Evolutionary conservation across 192 early-diverging fungal species (phyloP), one percentile per base, ranked within the genome.

Genomic region (Entomortierella chlamydospora): DNA sequence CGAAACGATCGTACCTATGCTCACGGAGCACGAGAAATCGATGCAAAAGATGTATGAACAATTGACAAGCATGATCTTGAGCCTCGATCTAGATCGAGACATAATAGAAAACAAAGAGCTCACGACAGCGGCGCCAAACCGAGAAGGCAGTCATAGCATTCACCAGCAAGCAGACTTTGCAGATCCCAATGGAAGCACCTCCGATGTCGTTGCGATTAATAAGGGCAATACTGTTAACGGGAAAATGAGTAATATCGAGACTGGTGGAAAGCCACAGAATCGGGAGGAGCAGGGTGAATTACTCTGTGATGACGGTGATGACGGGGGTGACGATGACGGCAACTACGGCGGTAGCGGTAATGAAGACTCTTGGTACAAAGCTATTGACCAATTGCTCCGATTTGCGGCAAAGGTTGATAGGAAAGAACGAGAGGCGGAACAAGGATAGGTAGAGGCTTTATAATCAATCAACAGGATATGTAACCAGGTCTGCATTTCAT

Each of bases 31-130:
- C 22, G 67, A 70, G 12, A 28, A 25, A 29, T 26, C 49, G 26
- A 41, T 79, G 60, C 61, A 70, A 15, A 28, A 4, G 23, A 37
- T 79, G 62, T 79, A 79, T 17, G 68, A 70, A 25, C 17, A 57
- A 1, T 8, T 79, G 57, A 33, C 51, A 5, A 23, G 50, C 0
- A 70, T 65, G 52, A 57, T 79, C 18, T n/a, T 79, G 31, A 20
- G 25, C 2, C 37, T 79, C 34, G 68, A 79, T n/a, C 11, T 79
- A 45, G 51, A 58, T 37, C 18, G 7, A 33, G 54, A 55, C 6
- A 20, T 37, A 17, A 11, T 20, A 3, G 45, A 47, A 4, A 15
- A 41, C 6, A 41, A 47, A 3, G 45, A 47, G 15, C 15, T 15
- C 5, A 47, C 45, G 5, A 47, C 20, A 20, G 45, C 15, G 15